These are phyloP conservation scores for Kwoniella dendrophila DNA, from an alignment of 768 basidiomycete genomes.

Conservation along the genomic window DNA sequence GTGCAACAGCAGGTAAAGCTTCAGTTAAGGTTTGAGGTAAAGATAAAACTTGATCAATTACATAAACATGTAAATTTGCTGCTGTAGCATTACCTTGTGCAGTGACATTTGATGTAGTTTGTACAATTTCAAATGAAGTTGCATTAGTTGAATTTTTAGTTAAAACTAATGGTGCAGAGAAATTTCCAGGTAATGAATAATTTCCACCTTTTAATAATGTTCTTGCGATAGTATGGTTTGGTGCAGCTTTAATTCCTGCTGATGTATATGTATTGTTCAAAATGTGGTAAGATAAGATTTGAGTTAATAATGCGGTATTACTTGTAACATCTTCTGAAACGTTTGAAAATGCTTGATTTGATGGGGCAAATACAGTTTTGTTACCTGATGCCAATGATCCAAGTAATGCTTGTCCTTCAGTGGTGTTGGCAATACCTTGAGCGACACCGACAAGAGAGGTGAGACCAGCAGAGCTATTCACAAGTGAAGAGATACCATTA, in stretches of 20 bases:
- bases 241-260: conserved; percentile 58
- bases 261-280: conserved; percentile 62
- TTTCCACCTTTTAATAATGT: conserved; percentile 64
- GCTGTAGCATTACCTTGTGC: conserved; percentile 36
- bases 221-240: conserved; percentile 67
- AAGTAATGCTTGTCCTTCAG: conserved; percentile 60
- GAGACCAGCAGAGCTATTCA: conserved; percentile 1
- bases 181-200: conserved; percentile 65
- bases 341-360: conserved; percentile 60
- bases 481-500: not conserved
- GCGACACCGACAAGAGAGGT: conserved; percentile 57
- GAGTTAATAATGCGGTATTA: conserved; percentile 58
- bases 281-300: conserved; percentile 60
- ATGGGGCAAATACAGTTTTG: conserved; percentile 65
- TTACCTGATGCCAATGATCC: conserved; percentile 48
- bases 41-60: conserved; percentile 58
- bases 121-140: conserved; percentile 60
- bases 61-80: conserved; percentile 52
- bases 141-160: conserved; percentile 50
- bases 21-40: conserved; percentile 61
- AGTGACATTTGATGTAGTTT: conserved; percentile 59
- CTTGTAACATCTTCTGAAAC: conserved; percentile 55
- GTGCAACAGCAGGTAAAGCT: conserved; percentile 57
- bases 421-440: conserved; percentile 59
- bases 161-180: conserved; percentile 45